These are phyloP conservation scores for Ziziphus jujuba DNA, from an alignment of 306 rosid genomes.

Conservation along the genomic window DNA sequence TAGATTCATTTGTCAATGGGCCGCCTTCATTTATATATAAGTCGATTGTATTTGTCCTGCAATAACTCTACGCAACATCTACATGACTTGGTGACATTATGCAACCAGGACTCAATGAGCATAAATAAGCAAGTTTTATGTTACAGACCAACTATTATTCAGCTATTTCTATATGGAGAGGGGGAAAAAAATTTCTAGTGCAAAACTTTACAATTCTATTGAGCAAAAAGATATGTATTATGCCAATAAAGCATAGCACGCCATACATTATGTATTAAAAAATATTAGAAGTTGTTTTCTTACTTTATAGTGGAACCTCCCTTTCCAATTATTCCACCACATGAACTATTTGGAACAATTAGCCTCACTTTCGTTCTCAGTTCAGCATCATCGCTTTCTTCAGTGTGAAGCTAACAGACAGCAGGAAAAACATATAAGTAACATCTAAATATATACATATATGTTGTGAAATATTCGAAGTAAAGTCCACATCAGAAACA, in stretches of 20 bases:
- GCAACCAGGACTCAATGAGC: background rate
- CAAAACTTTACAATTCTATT: background rate
- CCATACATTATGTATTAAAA: background rate
- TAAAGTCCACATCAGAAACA: slow-evolving; percentile 20
- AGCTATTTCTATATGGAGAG: background rate
- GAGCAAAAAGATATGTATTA: background rate
- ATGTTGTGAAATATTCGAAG: slow-evolving; percentile 11
- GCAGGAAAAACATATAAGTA: slow-evolving; percentile 23
- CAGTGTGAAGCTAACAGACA: slow-evolving; percentile 62
- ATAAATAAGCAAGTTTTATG: background rate
- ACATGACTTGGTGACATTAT: no score
- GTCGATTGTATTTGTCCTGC: no score
- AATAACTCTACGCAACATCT: no score
- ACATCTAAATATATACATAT: slow-evolving; percentile 17
- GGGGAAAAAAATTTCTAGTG: background rate
- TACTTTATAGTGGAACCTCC: slow-evolving; percentile 99
- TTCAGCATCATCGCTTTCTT: slow-evolving; percentile 81
- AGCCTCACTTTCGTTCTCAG: slow-evolving; percentile 88
- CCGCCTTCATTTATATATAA: no score
- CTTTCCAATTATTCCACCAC: slow-evolving; percentile 99
- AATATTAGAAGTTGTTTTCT: slow-evolving; percentile 24
- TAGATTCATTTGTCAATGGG: no score
- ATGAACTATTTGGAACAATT: slow-evolving; percentile 91
- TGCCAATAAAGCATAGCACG: slow-evolving; percentile 10
- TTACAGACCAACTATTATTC: background rate